Evolutionary conservation across 345 rosid genomes (phyloP), one percentile per base, ranked within the genome.

Genomic region (Syzygium aqueum): DNA sequence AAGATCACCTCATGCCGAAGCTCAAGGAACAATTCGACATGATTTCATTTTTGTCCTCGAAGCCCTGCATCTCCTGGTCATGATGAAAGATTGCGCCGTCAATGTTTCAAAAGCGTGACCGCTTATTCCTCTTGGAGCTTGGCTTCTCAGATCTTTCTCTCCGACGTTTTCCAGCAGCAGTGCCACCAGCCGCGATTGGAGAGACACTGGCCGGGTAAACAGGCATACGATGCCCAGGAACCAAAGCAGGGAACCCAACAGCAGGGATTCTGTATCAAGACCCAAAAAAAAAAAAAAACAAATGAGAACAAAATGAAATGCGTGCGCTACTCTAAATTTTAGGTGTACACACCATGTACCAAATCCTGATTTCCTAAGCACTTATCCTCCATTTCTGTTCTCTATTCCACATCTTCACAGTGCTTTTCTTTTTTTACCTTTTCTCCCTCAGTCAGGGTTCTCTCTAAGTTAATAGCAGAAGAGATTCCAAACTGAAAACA

Each of bases 221-320:
- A 90, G 97, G 95, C 96, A 93, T 88, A 93, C 93, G 98, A 93
- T 91, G 92, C 92, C 92, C 97, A 97, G 93, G 93, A 91, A 93
- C 98, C 98, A 97, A 91, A 95, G 96, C 99, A 97, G 98, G 99
- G 99, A 96, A 97, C 97, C 99, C 99, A 95, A 94, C 98, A 95
- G 98, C 99, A 96, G 99, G 98, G 99, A 95, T 96, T 97, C 97
- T 94, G 94, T 89, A 92, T 27, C 73, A n/a, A 63, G 84, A 87
- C 30, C 83, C 23, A 6, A 53, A 23, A n/a, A 17, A 22, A 23
- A n/a, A 17, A 33, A 84, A 27, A 16, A 28, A 84, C 13, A 28
- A 84, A 30, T 33, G 33, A 30, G 43, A 30, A 17, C 49, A 53
- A 0, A 25, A n/a, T 27, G 23, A 28, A 40, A 37, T 2, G 82